Evolutionary conservation across 148 eudicot species (phyloP).

Genomic region (Gaultheria prostrata): DNA sequence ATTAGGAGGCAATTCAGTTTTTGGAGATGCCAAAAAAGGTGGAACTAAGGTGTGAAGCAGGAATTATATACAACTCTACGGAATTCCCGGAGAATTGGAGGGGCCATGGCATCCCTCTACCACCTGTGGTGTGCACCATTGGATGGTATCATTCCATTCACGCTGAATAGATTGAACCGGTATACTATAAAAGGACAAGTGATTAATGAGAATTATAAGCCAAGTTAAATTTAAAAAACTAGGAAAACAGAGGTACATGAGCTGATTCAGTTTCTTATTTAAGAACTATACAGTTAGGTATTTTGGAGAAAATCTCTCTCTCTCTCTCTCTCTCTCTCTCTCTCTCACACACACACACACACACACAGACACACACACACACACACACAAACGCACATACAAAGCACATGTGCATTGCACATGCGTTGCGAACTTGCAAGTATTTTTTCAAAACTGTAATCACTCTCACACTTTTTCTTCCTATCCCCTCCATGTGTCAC

Average conservation of each 20-base stretch:
- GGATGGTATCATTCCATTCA: background rate
- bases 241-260: background rate
- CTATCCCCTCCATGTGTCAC: background rate
- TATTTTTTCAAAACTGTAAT: background rate
- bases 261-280: background rate
- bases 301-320: background rate
- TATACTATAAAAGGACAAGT: background rate
- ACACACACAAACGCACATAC: background rate
- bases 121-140: background rate
- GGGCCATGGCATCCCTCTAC: background rate
- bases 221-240: background rate
- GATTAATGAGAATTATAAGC: background rate
- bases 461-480: background rate
- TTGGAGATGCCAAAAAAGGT: too few relatives aligned
- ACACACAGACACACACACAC: background rate
- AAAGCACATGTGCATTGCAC: too few relatives aligned
- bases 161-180: background rate
- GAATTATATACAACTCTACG: background rate
- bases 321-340: slow-evolving; percentile 4
- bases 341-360: background rate
- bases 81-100: background rate
- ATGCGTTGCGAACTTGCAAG: background rate
- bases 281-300: background rate
- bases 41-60: too few relatives aligned
- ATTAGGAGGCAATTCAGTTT: background rate